These are phyloP conservation scores for Neonothopanus nambi DNA, from an alignment of 1,284 basidiomycete genomes.

Conservation along the genomic window DNA sequence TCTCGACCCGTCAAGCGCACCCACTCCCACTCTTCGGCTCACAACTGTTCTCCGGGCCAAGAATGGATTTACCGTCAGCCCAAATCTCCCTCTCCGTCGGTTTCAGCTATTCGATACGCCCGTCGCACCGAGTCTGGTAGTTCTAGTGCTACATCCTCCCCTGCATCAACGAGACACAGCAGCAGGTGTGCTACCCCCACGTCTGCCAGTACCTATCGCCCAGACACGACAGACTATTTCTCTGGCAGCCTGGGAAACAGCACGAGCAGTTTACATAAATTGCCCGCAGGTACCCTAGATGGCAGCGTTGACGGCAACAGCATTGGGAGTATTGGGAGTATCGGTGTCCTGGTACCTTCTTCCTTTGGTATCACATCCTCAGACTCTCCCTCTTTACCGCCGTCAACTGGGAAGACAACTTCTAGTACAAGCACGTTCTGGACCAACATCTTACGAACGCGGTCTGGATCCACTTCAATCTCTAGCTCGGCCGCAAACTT, in stretches of 20 bases:
- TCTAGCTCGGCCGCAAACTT: background rate
- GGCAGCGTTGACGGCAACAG: slow-evolving; percentile 4
- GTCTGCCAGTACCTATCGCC: slow-evolving; percentile 9
- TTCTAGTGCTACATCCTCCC: slow-evolving; percentile 18
- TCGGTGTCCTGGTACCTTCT: slow-evolving; percentile 12
- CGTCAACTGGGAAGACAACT: background rate
- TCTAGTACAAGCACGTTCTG: slow-evolving; percentile 7
- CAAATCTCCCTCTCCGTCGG: slow-evolving; percentile 31
- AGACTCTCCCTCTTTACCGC: background rate
- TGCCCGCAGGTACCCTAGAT: slow-evolving; percentile 2
- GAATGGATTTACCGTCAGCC: slow-evolving; percentile 51
- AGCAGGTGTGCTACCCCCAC: slow-evolving; percentile 8
- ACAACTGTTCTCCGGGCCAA: slow-evolving; percentile 21
- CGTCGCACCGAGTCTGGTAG: slow-evolving; percentile 20
- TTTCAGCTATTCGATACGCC: slow-evolving; percentile 3
- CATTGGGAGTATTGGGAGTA: slow-evolving; percentile 9
- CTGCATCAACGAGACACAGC: slow-evolving; percentile 14
- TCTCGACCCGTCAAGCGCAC: slow-evolving; percentile 10
- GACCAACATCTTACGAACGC: slow-evolving; percentile 12
- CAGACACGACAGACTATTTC: slow-evolving; percentile 6
- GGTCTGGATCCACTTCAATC: slow-evolving; percentile 6
- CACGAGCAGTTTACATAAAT: background rate
- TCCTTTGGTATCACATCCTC: slow-evolving; percentile 7
- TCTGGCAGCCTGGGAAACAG: slow-evolving; percentile 1
- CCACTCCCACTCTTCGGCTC: slow-evolving; percentile 21